Evolutionary conservation across 2,329 filamentous ascomycete genomes (phyloP).

Genomic region (Helminthosporium solani): DNA sequence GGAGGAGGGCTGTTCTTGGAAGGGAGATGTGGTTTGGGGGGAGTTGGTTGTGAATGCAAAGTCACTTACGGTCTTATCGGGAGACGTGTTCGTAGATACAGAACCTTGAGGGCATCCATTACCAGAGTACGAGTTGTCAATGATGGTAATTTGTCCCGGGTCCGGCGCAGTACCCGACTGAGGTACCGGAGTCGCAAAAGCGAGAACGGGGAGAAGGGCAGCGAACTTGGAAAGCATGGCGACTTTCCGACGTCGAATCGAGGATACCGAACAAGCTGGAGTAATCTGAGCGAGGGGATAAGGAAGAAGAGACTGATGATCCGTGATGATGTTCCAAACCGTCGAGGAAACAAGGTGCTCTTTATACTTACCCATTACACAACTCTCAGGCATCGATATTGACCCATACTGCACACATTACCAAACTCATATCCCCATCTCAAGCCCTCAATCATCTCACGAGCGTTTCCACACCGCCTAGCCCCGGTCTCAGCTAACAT

Average conservation of each 20-base stretch:
- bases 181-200: constrained; percentile 27
- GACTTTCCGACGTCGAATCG: constrained; percentile 1
- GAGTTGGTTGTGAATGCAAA: not conserved
- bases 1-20: too few species aligned
- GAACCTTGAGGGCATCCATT: constrained; percentile 39
- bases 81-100: constrained; percentile 33
- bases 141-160: constrained; percentile 30
- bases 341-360: constrained; percentile 9
- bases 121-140: constrained; percentile 34
- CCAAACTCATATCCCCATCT: not conserved
- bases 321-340: constrained; percentile 23
- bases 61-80: constrained; percentile 34
- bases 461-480: not conserved
- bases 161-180: constrained; percentile 19
- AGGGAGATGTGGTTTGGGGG: too few species aligned
- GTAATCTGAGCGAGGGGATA: constrained; percentile 1
- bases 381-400: constrained; percentile 7
- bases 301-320: constrained; percentile 24
- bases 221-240: constrained; percentile 36
- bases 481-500: not conserved
- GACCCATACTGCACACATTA: not conserved
- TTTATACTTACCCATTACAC: constrained; percentile 25
- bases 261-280: not conserved
- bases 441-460: not conserved
- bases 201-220: constrained; percentile 30